Percentiles rank a stretch among this genome's conserved stretches.
Evolutionary conservation across 2,329 filamentous ascomycete species (phyloP).

Genomic region (Neofusicoccum sp.): DNA sequence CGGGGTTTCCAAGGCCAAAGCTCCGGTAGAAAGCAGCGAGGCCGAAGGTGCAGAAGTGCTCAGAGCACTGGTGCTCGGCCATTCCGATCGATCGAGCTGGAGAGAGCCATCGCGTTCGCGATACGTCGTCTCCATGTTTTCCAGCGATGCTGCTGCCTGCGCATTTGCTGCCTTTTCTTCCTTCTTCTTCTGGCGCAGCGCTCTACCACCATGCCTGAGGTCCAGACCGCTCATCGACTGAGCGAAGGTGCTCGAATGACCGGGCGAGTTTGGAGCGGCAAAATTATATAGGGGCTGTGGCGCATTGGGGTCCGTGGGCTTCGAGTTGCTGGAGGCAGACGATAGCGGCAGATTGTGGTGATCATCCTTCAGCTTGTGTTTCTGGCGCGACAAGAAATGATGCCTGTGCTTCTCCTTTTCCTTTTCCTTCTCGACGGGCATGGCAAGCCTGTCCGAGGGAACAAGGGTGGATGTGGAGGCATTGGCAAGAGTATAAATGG

Average conservation of each 20-base stretch:
- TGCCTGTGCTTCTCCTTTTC: conserved; percentile 74
- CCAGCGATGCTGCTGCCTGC: conserved; percentile 31
- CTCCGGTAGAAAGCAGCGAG: neutral
- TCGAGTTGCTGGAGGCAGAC: conserved; percentile 73
- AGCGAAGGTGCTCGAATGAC: conserved; percentile 65
- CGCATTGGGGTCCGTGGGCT: conserved; percentile 70
- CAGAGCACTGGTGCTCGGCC: conserved; percentile 31
- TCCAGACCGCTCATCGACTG: conserved; percentile 82
- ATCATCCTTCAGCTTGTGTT: conserved; percentile 76
- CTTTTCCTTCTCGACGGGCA: conserved; percentile 45
- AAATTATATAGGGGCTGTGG: conserved; percentile 78
- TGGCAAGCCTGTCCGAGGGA: conserved; percentile 51
- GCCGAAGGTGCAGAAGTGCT: conserved; percentile 25
- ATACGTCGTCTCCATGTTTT: conserved; percentile 32
- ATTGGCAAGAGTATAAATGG: conserved; percentile 72
- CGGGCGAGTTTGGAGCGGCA: conserved; percentile 69
- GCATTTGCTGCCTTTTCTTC: conserved; percentile 50
- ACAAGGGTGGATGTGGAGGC: conserved; percentile 74
- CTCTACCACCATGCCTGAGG: conserved; percentile 72
- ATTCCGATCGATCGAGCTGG: conserved; percentile 38
- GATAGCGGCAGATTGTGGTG: conserved; percentile 67
- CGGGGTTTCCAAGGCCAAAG: conserved; percentile 21
- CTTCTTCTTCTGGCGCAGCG: conserved; percentile 70
- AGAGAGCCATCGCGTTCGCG: conserved; percentile 39
- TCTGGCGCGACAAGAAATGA: conserved; percentile 75